Percentiles rank a stretch among this genome's conserved stretches.
Conservation (phyloP, 2,329 filamentous ascomycete genomes). For the Gnomoniopsis sp. region DNA sequence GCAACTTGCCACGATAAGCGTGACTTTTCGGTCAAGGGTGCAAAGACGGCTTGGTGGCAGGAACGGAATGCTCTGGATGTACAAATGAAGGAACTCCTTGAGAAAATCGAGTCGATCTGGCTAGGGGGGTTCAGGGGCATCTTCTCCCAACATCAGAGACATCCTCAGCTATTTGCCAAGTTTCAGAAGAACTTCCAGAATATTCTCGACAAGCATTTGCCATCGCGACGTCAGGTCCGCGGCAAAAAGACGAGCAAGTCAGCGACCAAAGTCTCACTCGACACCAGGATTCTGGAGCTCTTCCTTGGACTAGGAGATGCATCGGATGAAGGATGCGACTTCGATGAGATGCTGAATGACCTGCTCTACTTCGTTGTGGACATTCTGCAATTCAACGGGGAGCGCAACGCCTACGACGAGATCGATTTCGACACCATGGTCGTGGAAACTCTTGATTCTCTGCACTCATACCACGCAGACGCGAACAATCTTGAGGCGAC, state of each 20-base stretch:
- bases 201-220: conserved; percentile 79
- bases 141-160: conserved; percentile 71
- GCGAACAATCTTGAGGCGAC: conserved; percentile 27
- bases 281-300: conserved; percentile 70
- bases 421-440: conserved; percentile 93
- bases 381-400: conserved; percentile 93
- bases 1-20: conserved; percentile 72
- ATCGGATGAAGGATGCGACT: conserved; percentile 62
- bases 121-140: conserved; percentile 91
- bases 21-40: conserved; percentile 69
- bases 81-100: conserved; percentile 72
- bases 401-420: conserved; percentile 95
- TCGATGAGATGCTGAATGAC: conserved; percentile 88
- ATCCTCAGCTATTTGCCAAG: conserved; percentile 62
- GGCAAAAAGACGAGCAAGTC: conserved; percentile 47
- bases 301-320: conserved; percentile 83
- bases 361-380: conserved; percentile 95
- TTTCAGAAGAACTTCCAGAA: conserved; percentile 78
- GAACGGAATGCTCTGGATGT: conserved; percentile 77
- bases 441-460: conserved; percentile 79
- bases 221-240: conserved; percentile 67
- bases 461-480: conserved; percentile 70
- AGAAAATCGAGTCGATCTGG: conserved; percentile 90
- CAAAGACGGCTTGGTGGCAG: conserved; percentile 84
- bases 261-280: conserved; percentile 45